Evolutionary conservation across 148 eudicot genomes (phyloP), one percentile per base, ranked within the genome.

Genomic region (Rhododendron ovatum): DNA sequence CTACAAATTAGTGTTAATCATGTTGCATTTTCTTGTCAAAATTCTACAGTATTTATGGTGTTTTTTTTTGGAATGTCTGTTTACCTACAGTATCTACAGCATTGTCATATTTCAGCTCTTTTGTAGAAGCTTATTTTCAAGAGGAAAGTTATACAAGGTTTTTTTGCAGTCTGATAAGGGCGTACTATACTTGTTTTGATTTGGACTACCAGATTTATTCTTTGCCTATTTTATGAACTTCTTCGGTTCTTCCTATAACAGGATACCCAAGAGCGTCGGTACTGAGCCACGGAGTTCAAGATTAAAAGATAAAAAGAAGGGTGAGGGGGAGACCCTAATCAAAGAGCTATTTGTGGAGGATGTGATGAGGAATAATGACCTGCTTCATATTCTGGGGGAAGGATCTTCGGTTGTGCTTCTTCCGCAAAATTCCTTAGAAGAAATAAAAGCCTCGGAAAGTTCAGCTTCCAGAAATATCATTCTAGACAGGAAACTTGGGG

Each of bases 261-360:
- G 98, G 86, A 88, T 85, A 85, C 92, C 95, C 75, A 82, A 76
- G 87, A 91, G 92, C 59, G 84, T 88, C 48, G 80, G 59, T 83
- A 61, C 90, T 61, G 96, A 91, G 86, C 98, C 98, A 45, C 91
- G 98, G 89, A 97, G 99, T 92, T 97, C 98, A 75, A 90, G 99
- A 53, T 88, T 97, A 82, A 97, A 92, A 89, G 96, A 97, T 88
- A 97, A 89, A 88, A 93, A 90, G 87, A 97, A 91, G 89, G 93
- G 93, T 63, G 99, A 95, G 90, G 98, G 99, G 65, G 98, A 97
- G 80, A 86, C 90, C 78, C 87, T 97, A 89, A 91, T 95, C 82
- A 97, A 95, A 89, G 93, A 94, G 90, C 86, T 88, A 76, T 97
- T 97, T 93, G 90, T 93, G 83, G 88, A 94, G 89, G 99, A 97